Percentiles rank a stretch among this genome's conserved stretches.
These are phyloP conservation scores for Phytopythium sindhum DNA, from an alignment of 352 stramenopile species.

Conservation along the genomic window DNA sequence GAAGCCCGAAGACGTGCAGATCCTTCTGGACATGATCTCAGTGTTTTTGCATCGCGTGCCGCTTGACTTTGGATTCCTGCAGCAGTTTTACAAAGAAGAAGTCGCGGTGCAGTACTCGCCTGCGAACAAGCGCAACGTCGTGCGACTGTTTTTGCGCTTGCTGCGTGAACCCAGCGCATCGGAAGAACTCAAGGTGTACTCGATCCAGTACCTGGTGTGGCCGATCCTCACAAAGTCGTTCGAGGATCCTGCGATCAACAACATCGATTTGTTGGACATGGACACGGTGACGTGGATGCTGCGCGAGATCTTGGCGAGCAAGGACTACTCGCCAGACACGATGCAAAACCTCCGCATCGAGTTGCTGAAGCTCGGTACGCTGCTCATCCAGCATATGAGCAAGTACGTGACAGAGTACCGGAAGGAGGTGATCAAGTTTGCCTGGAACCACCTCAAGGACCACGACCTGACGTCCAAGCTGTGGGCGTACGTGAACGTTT, in stretches of 20 bases:
- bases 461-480: slow-evolving; percentile 95
- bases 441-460: slow-evolving; percentile 95
- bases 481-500: slow-evolving; percentile 97
- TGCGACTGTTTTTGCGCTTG: slow-evolving; percentile 89
- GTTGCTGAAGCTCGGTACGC: slow-evolving; percentile 92
- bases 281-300: slow-evolving; percentile 89
- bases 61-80: slow-evolving; percentile 95
- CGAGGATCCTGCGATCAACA: slow-evolving; percentile 67
- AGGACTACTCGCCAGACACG: slow-evolving; percentile 65
- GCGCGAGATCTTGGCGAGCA: slow-evolving; percentile 83
- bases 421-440: slow-evolving; percentile 99
- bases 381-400: slow-evolving; percentile 96
- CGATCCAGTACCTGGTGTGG: slow-evolving; percentile 92
- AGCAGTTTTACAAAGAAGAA: slow-evolving; percentile 86
- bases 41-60: slow-evolving; percentile 93
- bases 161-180: slow-evolving; percentile 64
- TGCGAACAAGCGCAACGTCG: slow-evolving; percentile 76
- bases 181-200: slow-evolving; percentile 92
- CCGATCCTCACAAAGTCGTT: slow-evolving; percentile 90
- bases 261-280: slow-evolving; percentile 82
- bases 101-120: slow-evolving; percentile 64
- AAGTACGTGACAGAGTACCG: slow-evolving; percentile 90
- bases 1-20: slow-evolving; percentile 93
- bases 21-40: slow-evolving; percentile 94
- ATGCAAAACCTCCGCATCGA: slow-evolving; percentile 86